phyloP scores from a whole-genome alignment of 306 rosid genomes.

The Ceratonia siliqua region DNA sequence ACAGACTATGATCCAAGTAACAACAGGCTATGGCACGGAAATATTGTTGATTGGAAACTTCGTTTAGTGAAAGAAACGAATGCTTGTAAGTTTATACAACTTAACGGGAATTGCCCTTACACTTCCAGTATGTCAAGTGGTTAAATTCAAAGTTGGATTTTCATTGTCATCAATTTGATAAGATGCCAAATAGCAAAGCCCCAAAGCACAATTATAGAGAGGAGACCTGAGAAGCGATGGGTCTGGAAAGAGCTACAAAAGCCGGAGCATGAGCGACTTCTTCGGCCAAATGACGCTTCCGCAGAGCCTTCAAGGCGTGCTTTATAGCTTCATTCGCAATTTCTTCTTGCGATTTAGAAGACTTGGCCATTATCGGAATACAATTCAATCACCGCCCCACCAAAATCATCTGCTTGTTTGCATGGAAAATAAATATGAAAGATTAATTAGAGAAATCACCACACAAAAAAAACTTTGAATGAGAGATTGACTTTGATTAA shows the following conservation, averaged over 20 bases:
- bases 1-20: slow-evolving; percentile 17
- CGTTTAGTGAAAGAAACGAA: not conserved
- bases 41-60: not conserved
- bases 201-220: slow-evolving; percentile 1
- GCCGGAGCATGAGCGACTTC: slow-evolving; percentile 98
- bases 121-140: not conserved
- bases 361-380: slow-evolving; percentile 27
- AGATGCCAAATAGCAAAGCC: not conserved
- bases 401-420: slow-evolving; percentile 8
- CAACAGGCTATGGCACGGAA: not conserved
- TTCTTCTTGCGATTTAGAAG: slow-evolving; percentile 56
- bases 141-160: not conserved
- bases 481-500: not conserved
- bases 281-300: slow-evolving; percentile 86
- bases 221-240: slow-evolving; percentile 62
- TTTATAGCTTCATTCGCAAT: slow-evolving; percentile 66
- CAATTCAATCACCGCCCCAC: not conserved
- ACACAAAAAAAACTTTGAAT: not conserved
- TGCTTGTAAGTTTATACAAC: not conserved
- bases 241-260: slow-evolving; percentile 69
- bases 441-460: not conserved
- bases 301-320: slow-evolving; percentile 79
- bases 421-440: not conserved
- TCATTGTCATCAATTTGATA: not conserved
- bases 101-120: not conserved